Evolutionary conservation across 176 grass and related monocot genomes (phyloP).

Genomic region (Tillandsia fasciculata): DNA sequence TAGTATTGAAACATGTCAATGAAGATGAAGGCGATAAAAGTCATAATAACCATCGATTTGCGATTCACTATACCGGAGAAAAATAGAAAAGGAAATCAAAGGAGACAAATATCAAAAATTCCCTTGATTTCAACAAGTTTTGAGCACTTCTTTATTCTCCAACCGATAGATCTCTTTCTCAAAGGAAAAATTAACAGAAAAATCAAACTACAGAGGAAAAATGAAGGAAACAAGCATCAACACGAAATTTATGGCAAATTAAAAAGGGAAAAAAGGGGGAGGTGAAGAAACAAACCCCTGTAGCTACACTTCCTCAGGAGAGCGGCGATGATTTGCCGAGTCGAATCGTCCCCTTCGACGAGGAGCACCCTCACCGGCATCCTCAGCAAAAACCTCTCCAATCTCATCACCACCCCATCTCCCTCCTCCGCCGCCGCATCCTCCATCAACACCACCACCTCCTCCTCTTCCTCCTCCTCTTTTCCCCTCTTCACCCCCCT

Average conservation of each 20-base stretch:
- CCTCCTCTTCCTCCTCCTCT: constrained; percentile 2
- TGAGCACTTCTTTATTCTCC: too few species aligned
- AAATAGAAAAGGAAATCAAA: too few species aligned
- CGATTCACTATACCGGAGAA: too few species aligned
- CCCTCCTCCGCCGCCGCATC: constrained; percentile 26
- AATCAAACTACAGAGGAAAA: neutral
- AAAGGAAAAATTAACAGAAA: neutral
- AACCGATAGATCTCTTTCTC: too few species aligned
- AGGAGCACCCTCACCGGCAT: constrained; percentile 89
- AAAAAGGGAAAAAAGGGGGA: too few species aligned
- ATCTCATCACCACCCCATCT: constrained; percentile 14
- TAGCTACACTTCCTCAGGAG: constrained; percentile 94
- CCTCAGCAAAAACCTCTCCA: constrained; percentile 51
- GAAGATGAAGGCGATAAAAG: too few species aligned
- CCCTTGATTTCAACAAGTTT: too few species aligned
- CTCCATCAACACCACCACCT: constrained; percentile 13
- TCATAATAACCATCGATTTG: too few species aligned
- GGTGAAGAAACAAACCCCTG: constrained; percentile 43
- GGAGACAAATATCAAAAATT: too few species aligned
- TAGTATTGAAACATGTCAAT: too few species aligned
- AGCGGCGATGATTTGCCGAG: constrained; percentile 87
- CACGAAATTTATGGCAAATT: too few species aligned
- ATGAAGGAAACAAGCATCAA: constrained; percentile 3
- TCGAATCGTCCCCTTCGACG: constrained; percentile 95
- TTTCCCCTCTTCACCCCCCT: constrained; percentile 10